Evolutionary conservation across 2,329 filamentous ascomycete genomes (phyloP), one percentile per base, ranked within the genome.

Genomic region (Talaromyces verruculosus): DNA sequence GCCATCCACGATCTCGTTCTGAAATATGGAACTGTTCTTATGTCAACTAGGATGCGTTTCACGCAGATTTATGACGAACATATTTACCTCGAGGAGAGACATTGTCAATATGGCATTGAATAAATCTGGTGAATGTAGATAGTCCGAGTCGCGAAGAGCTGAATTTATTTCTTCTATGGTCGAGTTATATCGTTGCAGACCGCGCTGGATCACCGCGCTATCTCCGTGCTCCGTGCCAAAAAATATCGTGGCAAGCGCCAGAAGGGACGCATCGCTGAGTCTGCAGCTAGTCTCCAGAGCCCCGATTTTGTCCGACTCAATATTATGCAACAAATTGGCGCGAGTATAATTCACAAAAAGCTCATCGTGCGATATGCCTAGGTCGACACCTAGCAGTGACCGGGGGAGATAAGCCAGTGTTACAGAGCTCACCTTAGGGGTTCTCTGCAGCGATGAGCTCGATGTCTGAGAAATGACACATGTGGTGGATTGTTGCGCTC

Each of bases 41-140:
- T 43, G 39, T 43, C 17, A 43, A 43, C 39, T 43, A 43, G 5
- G 39, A 4, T 15, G 17, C 5, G 17, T 6, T 19, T n/a, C 17
- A 19, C 6, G 39, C 6, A n/a, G 39, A 8, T n/a, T n/a, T 43
- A n/a, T 17, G 39, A n/a, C 17, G 39, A 5, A n/a, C 15, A 43
- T 43, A n/a, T 43, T 35, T 30, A 61, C 59, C 28, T 61, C 59
- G 5, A 61, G 37, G 5, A 61, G 8, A 33, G 28, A 41, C 59
- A 61, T 49, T 15, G 59, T 61, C n/a, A 33, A 25, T 61, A 61
- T 49, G 59, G 59, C 59, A 49, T 49, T 39, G 7, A 61, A 61
- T 33, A 61, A 19, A 4, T 61, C 59, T 15, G 59, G 19, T 7
- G 59, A 61, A 30, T 49, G n/a, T 33, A 39, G 43, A 15, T 35